phyloP scores from a whole-genome alignment of 140 eudicot genomes.

The Stevia rebaudiana region DNA sequence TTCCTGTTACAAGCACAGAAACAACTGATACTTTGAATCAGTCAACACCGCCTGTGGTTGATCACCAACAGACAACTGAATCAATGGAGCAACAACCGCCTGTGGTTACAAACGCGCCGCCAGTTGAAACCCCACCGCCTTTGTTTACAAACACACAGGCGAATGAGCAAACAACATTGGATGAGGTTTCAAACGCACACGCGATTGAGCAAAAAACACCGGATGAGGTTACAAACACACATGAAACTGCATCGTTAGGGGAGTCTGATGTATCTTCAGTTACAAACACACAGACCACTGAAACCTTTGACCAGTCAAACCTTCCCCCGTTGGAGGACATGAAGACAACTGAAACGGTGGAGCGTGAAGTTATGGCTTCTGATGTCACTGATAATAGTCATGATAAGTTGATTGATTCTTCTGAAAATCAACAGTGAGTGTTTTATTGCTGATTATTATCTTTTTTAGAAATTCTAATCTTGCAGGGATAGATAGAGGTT shows the following conservation, averaged over 20 bases:
- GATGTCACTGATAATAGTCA: slow-evolving; percentile 24
- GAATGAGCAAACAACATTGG: not conserved
- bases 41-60: slow-evolving; percentile 13
- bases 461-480: not conserved
- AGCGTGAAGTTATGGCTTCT: slow-evolving; percentile 21
- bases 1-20: slow-evolving; percentile 18
- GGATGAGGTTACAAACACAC: slow-evolving; percentile 14
- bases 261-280: slow-evolving; percentile 4
- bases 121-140: slow-evolving; percentile 14
- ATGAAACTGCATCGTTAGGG: slow-evolving; percentile 20
- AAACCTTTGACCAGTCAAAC: slow-evolving; percentile 19
- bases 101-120: not conserved
- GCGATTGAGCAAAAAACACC: not conserved
- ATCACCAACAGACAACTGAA: slow-evolving; percentile 19
- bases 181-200: slow-evolving; percentile 18
- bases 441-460: slow-evolving; percentile 1
- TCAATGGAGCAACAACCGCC: slow-evolving; percentile 9
- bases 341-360: slow-evolving; percentile 21
- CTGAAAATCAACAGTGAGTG: slow-evolving; percentile 32
- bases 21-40: slow-evolving; percentile 9
- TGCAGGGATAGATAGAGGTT: not conserved
- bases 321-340: slow-evolving; percentile 12
- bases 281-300: slow-evolving; percentile 15
- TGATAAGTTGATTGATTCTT: slow-evolving; percentile 22
- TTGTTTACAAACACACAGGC: not conserved